Evolutionary conservation across 192 early-diverging fungal genomes (phyloP).

Genomic region (Chytriomyces hyalinus): DNA sequence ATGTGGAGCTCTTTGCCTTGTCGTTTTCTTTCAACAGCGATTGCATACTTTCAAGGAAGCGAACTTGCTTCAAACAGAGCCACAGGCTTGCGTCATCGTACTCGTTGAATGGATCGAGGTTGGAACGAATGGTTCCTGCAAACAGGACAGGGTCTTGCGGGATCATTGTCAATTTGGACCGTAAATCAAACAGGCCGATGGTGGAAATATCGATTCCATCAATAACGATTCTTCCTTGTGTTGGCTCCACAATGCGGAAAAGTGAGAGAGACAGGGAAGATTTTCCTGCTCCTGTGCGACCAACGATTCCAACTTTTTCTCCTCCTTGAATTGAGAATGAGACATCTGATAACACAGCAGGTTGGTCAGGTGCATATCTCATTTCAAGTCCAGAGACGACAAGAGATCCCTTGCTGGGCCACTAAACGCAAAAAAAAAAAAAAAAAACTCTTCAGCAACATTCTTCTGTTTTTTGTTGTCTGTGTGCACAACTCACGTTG

Average conservation of each 20-base stretch:
- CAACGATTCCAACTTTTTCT: constrained; percentile 53
- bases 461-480: background rate
- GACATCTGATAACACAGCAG: constrained; percentile 70
- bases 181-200: constrained; percentile 64
- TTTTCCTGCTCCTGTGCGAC: constrained; percentile 81
- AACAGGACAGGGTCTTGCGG: constrained; percentile 71
- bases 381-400: constrained; percentile 68
- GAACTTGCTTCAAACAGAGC: constrained; percentile 76
- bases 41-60: constrained; percentile 61
- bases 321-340: constrained; percentile 70
- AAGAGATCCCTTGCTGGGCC: constrained; percentile 76
- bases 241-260: constrained; percentile 71
- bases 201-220: constrained; percentile 72
- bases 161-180: constrained; percentile 60
- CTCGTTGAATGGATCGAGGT: constrained; percentile 80
- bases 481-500: constrained; percentile 27
- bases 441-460: background rate
- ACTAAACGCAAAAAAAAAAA: constrained; percentile 16
- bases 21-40: background rate
- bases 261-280: constrained; percentile 72
- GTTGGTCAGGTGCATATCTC: constrained; percentile 74
- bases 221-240: constrained; percentile 66
- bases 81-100: constrained; percentile 74
- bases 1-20: background rate
- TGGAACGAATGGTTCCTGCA: constrained; percentile 71